Evolutionary conservation across 768 basidiomycete species (phyloP).

Genomic region (Lactarius tabidus): DNA sequence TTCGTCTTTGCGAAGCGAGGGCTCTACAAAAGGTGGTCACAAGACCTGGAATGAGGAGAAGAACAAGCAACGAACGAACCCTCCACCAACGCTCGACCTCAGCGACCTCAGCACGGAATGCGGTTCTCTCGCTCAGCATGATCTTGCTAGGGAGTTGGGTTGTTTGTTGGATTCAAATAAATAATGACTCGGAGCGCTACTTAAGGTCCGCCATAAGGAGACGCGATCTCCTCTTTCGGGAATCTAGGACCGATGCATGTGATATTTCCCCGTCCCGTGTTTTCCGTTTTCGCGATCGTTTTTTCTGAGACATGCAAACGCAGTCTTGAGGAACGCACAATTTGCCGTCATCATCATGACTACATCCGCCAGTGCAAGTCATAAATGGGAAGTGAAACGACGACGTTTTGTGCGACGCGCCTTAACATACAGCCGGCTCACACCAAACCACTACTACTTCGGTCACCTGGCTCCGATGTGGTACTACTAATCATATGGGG

Average conservation of each 20-base stretch:
- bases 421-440: background rate
- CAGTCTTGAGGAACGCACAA: background rate
- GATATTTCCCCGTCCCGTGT: constrained; percentile 3
- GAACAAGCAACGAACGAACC: constrained; percentile 41
- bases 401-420: background rate
- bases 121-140: constrained; percentile 62
- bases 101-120: constrained; percentile 77
- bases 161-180: constrained; percentile 6
- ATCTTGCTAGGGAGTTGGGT: constrained; percentile 24
- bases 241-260: constrained; percentile 5
- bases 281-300: background rate
- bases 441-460: background rate
- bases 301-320: background rate
- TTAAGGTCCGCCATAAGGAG: background rate
- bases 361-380: background rate
- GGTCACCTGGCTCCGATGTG: background rate
- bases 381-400: background rate
- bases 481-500: background rate
- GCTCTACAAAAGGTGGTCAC: constrained; percentile 45
- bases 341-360: background rate
- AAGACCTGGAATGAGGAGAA: background rate
- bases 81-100: constrained; percentile 91
- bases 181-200: background rate
- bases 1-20: constrained; percentile 84
- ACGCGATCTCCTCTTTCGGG: constrained; percentile 7